Conservation (phyloP, 1,284 basidiomycete species). For the Cryptococcus jaspeensis region DNA sequence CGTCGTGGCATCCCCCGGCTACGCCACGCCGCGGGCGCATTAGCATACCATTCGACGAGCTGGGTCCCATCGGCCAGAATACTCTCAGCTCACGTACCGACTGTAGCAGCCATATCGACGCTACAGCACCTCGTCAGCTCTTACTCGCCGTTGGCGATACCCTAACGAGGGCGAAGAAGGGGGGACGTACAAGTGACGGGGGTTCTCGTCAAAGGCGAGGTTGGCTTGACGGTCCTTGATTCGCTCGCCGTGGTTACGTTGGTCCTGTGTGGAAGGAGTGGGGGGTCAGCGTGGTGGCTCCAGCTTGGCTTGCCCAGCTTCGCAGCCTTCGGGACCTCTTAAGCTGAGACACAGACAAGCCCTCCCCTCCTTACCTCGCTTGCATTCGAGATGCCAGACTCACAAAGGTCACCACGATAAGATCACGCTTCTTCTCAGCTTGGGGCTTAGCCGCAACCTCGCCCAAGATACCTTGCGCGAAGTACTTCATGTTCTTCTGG, state of each 20-base stretch:
- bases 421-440: conserved; percentile 28
- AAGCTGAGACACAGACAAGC: too few relatives aligned
- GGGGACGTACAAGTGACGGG: conserved; percentile 56
- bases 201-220: conserved; percentile 63
- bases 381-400: conserved; percentile 9
- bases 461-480: conserved; percentile 41
- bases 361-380: too few relatives aligned
- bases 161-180: not conserved
- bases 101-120: conserved; percentile 71
- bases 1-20: conserved; percentile 70
- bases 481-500: conserved; percentile 37
- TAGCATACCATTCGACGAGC: too few relatives aligned
- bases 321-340: too few relatives aligned
- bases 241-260: conserved; percentile 71
- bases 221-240: conserved; percentile 59
- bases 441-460: conserved; percentile 13
- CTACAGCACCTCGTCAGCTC: conserved; percentile 46
- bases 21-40: not conserved
- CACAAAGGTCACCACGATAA: conserved; percentile 48
- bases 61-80: too few relatives aligned
- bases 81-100: too few relatives aligned
- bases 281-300: too few relatives aligned
- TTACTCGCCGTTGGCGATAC: not conserved
- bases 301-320: too few relatives aligned
- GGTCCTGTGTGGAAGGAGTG: conserved; percentile 58